A percentile compares a stretch with the other conserved stretches of the same genome.
Evolutionary conservation across 2,329 filamentous ascomycete species (phyloP).

Genomic region (Apiospora pterosperma): DNA sequence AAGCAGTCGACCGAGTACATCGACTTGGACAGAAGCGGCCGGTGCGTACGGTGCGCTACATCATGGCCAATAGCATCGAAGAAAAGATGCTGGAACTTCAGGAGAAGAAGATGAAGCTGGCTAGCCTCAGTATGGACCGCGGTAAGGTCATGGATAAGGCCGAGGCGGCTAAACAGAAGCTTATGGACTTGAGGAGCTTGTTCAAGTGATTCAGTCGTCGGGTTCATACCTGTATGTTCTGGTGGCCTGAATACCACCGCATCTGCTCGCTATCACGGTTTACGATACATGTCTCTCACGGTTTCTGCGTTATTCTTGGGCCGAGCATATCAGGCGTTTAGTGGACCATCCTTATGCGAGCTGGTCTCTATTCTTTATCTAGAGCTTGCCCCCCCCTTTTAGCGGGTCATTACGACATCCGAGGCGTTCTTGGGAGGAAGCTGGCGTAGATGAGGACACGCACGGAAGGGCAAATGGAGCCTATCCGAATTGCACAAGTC

Average conservation of each 20-base stretch:
- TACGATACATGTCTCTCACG: neutral
- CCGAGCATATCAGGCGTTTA: neutral
- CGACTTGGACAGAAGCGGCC: constrained; percentile 85
- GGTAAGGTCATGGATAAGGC: constrained; percentile 41
- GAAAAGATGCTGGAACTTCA: constrained; percentile 90
- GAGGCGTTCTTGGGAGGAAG: neutral
- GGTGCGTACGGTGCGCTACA: constrained; percentile 82
- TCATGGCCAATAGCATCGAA: constrained; percentile 90
- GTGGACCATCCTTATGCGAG: neutral
- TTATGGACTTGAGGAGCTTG: constrained; percentile 55
- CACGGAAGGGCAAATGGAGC: neutral
- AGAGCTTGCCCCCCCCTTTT: neutral
- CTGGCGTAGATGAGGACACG: neutral
- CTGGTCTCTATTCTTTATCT: neutral
- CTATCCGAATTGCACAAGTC: neutral
- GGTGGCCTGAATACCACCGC: neutral
- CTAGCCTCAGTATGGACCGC: constrained; percentile 79
- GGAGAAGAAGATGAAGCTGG: constrained; percentile 87
- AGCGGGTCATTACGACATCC: neutral
- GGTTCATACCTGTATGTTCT: neutral
- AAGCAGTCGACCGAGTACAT: constrained; percentile 91
- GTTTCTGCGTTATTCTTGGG: neutral
- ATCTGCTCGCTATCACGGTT: neutral
- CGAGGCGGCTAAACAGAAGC: constrained; percentile 62
- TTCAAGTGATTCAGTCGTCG: constrained; percentile 41